These are phyloP conservation scores for Ophiostoma tasmaniense DNA, from an alignment of 2,329 filamentous ascomycete species.

Conservation along the genomic window DNA sequence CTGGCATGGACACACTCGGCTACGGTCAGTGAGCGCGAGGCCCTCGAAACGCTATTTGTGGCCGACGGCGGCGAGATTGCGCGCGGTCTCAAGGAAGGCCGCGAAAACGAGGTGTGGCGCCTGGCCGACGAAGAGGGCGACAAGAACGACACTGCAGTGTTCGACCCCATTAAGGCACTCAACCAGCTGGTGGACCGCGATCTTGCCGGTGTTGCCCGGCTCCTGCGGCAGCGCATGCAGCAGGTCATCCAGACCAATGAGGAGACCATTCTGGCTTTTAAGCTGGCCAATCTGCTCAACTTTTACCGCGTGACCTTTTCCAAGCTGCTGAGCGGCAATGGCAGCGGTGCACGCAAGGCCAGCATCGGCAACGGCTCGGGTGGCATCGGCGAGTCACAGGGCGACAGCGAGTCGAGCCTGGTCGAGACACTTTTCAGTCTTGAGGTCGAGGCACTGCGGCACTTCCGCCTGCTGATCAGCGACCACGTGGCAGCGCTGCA, in stretches of 20 bases:
- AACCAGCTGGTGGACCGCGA: conserved; percentile 82
- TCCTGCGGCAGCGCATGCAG: conserved; percentile 83
- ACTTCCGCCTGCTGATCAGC: conserved; percentile 73
- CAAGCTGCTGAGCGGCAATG: conserved; percentile 57
- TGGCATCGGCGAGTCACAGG: not conserved
- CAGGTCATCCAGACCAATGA: conserved; percentile 90
- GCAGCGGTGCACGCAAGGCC: not conserved
- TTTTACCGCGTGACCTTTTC: conserved; percentile 86
- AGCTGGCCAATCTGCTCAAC: conserved; percentile 75
- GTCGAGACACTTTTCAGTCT: conserved; percentile 60
- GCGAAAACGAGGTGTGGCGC: conserved; percentile 78
- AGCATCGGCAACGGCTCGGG: not conserved
- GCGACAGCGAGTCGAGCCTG: conserved; percentile 50
- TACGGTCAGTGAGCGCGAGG: conserved; percentile 86
- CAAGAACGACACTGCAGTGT: conserved; percentile 40
- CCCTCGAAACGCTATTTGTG: conserved; percentile 83
- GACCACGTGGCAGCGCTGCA: conserved; percentile 73
- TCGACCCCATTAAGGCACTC: conserved; percentile 74
- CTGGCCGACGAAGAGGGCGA: conserved; percentile 51
- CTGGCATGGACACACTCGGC: conserved; percentile 93
- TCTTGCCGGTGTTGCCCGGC: conserved; percentile 67
- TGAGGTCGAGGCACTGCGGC: conserved; percentile 67
- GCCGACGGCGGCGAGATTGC: conserved; percentile 83
- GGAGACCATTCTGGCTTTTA: conserved; percentile 80
- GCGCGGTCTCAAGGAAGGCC: conserved; percentile 68